These are phyloP conservation scores for Coleophoma cylindrospora DNA, from an alignment of 2,329 filamentous ascomycete species.

Conservation along the genomic window DNA sequence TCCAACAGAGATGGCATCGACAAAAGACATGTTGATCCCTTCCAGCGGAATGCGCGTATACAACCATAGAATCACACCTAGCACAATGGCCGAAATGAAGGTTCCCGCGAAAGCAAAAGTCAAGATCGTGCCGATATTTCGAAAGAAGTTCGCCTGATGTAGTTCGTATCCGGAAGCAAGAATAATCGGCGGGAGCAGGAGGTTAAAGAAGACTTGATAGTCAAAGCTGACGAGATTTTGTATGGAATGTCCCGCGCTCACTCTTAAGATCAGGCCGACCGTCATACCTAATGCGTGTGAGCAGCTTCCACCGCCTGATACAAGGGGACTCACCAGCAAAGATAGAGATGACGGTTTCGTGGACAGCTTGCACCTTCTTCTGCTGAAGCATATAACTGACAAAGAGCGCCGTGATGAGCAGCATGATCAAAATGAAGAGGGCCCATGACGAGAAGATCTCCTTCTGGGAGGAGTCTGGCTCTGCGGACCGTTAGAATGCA, in stretches of 20 bases:
- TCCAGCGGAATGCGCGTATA: slow-evolving; percentile 86
- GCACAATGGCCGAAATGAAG: slow-evolving; percentile 93
- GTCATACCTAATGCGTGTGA: slow-evolving; percentile 68
- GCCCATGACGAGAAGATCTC: slow-evolving; percentile 97
- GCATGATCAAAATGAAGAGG: slow-evolving; percentile 90
- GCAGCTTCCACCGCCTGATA: not conserved
- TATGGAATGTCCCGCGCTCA: slow-evolving; percentile 77
- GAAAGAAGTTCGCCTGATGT: slow-evolving; percentile 98
- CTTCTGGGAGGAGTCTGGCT: slow-evolving; percentile 79
- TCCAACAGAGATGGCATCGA: slow-evolving; percentile 94
- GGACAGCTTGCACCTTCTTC: slow-evolving; percentile 93
- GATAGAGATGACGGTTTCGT: slow-evolving; percentile 97
- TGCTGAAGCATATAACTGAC: slow-evolving; percentile 96
- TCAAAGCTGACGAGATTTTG: slow-evolving; percentile 92
- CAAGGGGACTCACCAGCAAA: slow-evolving; percentile 66
- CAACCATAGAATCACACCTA: slow-evolving; percentile 81
- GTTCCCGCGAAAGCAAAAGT: slow-evolving; percentile 97
- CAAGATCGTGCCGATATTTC: slow-evolving; percentile 93
- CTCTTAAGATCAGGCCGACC: slow-evolving; percentile 80
- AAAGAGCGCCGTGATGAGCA: slow-evolving; percentile 91
- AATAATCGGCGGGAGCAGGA: slow-evolving; percentile 97
- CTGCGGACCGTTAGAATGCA: slow-evolving; percentile 26
- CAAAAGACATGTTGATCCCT: slow-evolving; percentile 80
- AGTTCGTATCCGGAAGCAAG: slow-evolving; percentile 94
- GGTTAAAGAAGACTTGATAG: slow-evolving; percentile 99